phyloP scores from a whole-genome alignment of 148 eudicot genomes.

The Pouteria glomerata region DNA sequence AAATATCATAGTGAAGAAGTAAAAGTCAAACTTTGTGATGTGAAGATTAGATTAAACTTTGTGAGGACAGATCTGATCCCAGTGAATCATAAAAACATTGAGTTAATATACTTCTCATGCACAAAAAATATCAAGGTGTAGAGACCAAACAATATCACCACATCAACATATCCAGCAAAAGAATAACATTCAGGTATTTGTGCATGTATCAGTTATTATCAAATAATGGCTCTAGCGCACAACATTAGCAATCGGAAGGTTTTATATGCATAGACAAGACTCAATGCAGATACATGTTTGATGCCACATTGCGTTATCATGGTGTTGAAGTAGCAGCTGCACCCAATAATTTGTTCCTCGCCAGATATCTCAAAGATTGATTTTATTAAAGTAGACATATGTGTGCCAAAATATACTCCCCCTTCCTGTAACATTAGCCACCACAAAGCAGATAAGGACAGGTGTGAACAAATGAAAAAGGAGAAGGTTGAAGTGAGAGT shows the following conservation, averaged over 20 bases:
- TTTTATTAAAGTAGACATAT: not conserved
- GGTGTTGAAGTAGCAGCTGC: not conserved
- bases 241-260: not conserved
- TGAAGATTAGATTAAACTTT: not conserved
- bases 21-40: conserved; percentile 1
- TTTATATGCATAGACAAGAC: not conserved
- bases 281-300: not conserved
- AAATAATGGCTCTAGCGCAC: not conserved
- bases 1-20: not conserved
- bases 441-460: not conserved
- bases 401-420: not conserved
- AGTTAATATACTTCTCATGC: not conserved
- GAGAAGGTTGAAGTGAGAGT: not conserved
- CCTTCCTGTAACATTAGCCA: no score
- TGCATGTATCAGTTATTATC: not conserved
- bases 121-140: not conserved
- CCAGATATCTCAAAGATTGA: not conserved
- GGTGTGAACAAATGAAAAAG: no score
- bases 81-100: not conserved
- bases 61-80: not conserved
- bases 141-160: not conserved
- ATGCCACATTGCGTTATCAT: not conserved
- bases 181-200: not conserved
- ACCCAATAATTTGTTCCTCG: not conserved
- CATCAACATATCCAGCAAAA: not conserved